A percentile compares a stretch with the other conserved stretches of the same genome.
These are phyloP conservation scores for Peltaster fructicola DNA, from an alignment of 2,329 filamentous ascomycete species.

Conservation along the genomic window DNA sequence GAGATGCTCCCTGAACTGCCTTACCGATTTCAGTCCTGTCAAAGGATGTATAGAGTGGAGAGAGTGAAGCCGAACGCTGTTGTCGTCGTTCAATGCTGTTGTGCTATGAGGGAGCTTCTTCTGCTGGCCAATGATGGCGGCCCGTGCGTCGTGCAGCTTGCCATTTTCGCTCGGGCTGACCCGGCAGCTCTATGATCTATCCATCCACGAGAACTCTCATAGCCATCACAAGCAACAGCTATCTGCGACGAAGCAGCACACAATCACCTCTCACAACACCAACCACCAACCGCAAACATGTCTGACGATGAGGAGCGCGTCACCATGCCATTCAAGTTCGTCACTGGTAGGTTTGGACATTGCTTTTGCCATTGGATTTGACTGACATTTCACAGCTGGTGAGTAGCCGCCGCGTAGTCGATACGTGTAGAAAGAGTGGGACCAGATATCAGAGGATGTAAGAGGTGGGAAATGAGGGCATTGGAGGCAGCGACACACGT, in stretches of 20 bases:
- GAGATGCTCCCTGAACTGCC: no score
- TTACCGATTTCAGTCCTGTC: no score
- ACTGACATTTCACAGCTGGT: constrained; percentile 17
- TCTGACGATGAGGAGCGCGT: constrained; percentile 74
- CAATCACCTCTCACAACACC: constrained; percentile 7
- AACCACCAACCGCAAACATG: constrained; percentile 48
- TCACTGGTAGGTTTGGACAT: constrained; percentile 60
- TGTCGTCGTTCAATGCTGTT: not conserved
- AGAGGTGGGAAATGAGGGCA: no score
- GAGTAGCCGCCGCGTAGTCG: constrained; percentile 10
- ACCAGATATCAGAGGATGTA: no score
- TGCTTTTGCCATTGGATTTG: constrained; percentile 17
- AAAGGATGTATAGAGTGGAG: no score
- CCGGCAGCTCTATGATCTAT: no score
- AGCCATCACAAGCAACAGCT: constrained; percentile 3
- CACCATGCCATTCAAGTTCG: constrained; percentile 99
- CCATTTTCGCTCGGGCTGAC: no score
- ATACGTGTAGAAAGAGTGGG: no score
- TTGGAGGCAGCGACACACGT: no score
- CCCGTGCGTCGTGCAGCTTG: no score
- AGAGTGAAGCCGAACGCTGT: not conserved
- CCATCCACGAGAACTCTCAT: no score
- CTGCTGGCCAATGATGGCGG: no score
- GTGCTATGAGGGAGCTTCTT: not conserved
- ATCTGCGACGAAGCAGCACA: constrained; percentile 7